phyloP scores from a whole-genome alignment of 2,329 filamentous ascomycete species.

The Mycocentrospora acerina region DNA sequence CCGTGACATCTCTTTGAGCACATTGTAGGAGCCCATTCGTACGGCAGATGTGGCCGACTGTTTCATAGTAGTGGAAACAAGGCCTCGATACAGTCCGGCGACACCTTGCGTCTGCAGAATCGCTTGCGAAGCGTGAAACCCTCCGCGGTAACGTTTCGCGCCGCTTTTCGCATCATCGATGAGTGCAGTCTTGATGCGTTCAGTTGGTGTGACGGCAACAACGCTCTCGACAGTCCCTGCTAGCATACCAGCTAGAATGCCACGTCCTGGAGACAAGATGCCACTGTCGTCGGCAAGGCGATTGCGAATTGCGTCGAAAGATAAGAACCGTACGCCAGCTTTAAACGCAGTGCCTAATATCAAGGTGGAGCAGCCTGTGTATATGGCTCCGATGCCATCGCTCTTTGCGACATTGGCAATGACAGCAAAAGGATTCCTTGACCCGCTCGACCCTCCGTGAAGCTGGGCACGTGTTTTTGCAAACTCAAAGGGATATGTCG shows the following conservation, averaged over 20 bases:
- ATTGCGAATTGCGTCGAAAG: slow-evolving; percentile 32
- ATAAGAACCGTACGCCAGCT: slow-evolving; percentile 33
- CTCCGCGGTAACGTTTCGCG: slow-evolving; percentile 19
- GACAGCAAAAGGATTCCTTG: slow-evolving; percentile 23
- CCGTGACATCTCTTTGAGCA: slow-evolving; percentile 42
- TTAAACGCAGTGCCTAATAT: slow-evolving; percentile 35
- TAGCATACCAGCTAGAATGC: slow-evolving; percentile 29
- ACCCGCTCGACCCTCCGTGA: slow-evolving; percentile 7
- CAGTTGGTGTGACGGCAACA: slow-evolving; percentile 33
- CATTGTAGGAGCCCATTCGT: slow-evolving; percentile 54
- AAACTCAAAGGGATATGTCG: slow-evolving; percentile 46
- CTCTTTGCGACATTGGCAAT: slow-evolving; percentile 17
- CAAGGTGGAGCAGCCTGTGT: slow-evolving; percentile 33
- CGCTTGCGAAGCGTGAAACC: slow-evolving; percentile 17
- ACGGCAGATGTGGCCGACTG: slow-evolving; percentile 52
- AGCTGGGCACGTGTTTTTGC: slow-evolving; percentile 38
- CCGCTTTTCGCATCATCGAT: slow-evolving; percentile 33
- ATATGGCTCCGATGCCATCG: slow-evolving; percentile 30
- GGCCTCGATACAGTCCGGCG: slow-evolving; percentile 48
- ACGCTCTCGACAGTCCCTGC: slow-evolving; percentile 31
- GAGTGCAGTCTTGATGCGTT: slow-evolving; percentile 36
- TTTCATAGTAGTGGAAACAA: slow-evolving; percentile 51
- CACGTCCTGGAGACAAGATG: slow-evolving; percentile 23
- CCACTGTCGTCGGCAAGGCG: slow-evolving; percentile 29
- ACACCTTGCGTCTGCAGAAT: slow-evolving; percentile 46